Base-by-base conservation (phyloP, 208 protist genomes). In the Acanthamoeba healyi region DNA sequence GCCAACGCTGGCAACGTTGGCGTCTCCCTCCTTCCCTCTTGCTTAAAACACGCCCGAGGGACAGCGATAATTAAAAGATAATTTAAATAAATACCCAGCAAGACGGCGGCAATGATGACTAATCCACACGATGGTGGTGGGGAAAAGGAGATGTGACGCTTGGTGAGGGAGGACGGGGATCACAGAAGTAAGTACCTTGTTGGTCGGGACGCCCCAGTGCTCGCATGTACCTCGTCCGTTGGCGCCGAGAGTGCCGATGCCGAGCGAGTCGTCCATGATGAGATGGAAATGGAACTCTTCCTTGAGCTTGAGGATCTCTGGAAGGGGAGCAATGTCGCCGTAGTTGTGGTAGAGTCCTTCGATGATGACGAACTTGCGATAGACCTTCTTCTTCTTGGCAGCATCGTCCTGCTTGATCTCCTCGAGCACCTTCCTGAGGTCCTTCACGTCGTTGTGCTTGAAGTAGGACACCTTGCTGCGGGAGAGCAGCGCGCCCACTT, bases 251-350 rank as follows among this genome's bases (percentile, higher is more conserved):
- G 97, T 97, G 51, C 99, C 99, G 92, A 99, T 98, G 26, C 98
- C 98, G 90, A 98, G 97, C 72, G 98, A 98, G 94, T 99, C 99
- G 67, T 99, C 99, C 19, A 99, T 94, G 3, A 99, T 98, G 29
- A 99, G 91, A 58, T 98, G 97, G 96, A 99, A 99, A 86, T 98
- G 98, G 96, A 99, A 99, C 93, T 98, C 97, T 26, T 98, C 94
- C 94, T 99, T 99, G 26, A 99, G 97, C 89, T 94, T 96, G 17
- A 99, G 79, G 70, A 99, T 97, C 88, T 98, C 84, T 19, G 97
- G 96, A 38, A 99, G 96, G 36, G 97, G 96, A 87, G 96, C 97
- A 24, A 97, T 92, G 17, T 96, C 89, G 54, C 98, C 99, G 38
- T 77, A 96, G 86, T 98, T 98, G 40, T 95, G 94, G 95, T 99